These are phyloP conservation scores for Fraxinus sp. DNA, from an alignment of 305 asterid genomes.

Conservation along the genomic window DNA sequence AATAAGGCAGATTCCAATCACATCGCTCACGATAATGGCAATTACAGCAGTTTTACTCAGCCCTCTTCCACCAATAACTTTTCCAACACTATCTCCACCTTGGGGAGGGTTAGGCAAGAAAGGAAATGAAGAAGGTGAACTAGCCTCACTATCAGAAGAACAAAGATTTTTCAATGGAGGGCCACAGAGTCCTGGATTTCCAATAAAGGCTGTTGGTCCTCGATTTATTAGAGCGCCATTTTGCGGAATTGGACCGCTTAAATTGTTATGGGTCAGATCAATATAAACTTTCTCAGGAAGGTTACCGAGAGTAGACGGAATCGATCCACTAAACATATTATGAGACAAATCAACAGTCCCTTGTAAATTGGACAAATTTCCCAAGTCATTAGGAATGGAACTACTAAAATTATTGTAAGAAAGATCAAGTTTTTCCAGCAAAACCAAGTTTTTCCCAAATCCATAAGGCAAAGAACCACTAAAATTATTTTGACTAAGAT, in stretches of 20 bases:
- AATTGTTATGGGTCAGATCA: constrained; percentile 70
- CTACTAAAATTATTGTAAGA: constrained; percentile 60
- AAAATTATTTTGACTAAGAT: constrained; percentile 56
- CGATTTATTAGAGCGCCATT: constrained; percentile 83
- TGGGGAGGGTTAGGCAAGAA: constrained; percentile 59
- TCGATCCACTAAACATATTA: constrained; percentile 67
- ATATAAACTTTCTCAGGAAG: constrained; percentile 93
- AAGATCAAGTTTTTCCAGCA: constrained; percentile 72
- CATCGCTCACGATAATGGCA: constrained; percentile 71
- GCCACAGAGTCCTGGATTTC: constrained; percentile 84
- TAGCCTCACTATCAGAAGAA: constrained; percentile 47
- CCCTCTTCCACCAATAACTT: constrained; percentile 40
- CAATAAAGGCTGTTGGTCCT: constrained; percentile 95
- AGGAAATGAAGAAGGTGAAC: constrained; percentile 62
- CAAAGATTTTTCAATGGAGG: constrained; percentile 81
- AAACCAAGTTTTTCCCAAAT: constrained; percentile 53
- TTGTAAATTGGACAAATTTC: constrained; percentile 63
- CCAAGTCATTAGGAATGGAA: constrained; percentile 65
- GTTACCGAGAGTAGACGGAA: constrained; percentile 77
- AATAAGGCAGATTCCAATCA: constrained; percentile 77
- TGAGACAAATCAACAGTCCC: constrained; percentile 86
- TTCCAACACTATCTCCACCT: constrained; percentile 27
- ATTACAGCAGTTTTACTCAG: constrained; percentile 55
- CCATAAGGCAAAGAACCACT: constrained; percentile 67
- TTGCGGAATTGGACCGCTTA: constrained; percentile 88